phyloP scores from a whole-genome alignment of 208 protist genomes.

The Wallacemonas sp. region DNA sequence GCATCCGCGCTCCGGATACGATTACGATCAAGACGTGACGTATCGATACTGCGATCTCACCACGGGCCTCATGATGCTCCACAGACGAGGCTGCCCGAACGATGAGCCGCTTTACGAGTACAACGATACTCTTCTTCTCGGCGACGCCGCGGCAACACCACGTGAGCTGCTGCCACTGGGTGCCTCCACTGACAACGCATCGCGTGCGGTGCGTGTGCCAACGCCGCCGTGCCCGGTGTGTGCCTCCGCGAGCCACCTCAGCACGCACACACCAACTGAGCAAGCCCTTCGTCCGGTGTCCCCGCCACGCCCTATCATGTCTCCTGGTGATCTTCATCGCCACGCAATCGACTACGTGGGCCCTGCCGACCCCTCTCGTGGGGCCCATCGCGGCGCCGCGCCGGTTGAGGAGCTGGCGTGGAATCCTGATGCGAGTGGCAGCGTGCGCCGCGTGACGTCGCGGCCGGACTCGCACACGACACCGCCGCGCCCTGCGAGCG shows the following conservation, averaged over 20 bases:
- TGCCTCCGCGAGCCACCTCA: too few species aligned
- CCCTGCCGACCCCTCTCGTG: not conserved
- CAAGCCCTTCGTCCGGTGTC: conserved; percentile 3
- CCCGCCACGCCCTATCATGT: conserved; percentile 7
- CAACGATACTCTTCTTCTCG: conserved; percentile 51
- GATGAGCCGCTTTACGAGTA: conserved; percentile 33
- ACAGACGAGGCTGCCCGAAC: conserved; percentile 13
- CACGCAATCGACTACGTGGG: conserved; percentile 1
- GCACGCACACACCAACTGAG: conserved; percentile 16
- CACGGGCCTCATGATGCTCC: conserved; percentile 21
- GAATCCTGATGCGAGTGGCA: conserved; percentile 9
- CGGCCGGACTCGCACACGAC: not conserved
- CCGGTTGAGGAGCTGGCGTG: conserved; percentile 3
- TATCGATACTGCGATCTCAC: conserved; percentile 29
- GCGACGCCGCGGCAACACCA: too few species aligned
- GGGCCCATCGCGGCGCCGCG: not conserved
- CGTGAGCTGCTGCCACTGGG: too few species aligned
- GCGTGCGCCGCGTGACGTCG: not conserved
- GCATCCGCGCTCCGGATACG: conserved; percentile 2
- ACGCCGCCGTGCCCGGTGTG: too few species aligned
- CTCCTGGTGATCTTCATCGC: not conserved
- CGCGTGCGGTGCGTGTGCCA: too few species aligned
- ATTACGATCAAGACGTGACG: conserved; percentile 9
- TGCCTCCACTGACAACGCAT: too few species aligned
- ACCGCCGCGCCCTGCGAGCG: not conserved